Evolutionary conservation across 345 rosid genomes (phyloP), one percentile per base, ranked within the genome.

Genomic region (Ceriops tagal): DNA sequence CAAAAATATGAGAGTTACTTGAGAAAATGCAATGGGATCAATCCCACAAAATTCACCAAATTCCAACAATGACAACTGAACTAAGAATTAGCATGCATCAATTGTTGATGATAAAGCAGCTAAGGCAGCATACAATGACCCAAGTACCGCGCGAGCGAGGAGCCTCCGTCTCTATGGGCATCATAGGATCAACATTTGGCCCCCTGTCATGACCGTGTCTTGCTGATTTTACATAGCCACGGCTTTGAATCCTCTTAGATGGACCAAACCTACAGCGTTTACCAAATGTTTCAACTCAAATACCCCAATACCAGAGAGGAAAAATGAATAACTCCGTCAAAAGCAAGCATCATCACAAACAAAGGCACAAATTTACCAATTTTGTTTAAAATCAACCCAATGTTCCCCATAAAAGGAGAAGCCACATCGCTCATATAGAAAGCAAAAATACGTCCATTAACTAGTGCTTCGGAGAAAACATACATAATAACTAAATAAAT

Each of bases 171-270:
- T 84, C 84, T 20, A 53, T 49, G 43, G 62, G 64, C 31, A 75
- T 51, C 64, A 83, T 21, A 32, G 73, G 83, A 59, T 51, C 62
- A 73, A 13, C 71, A 61, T 32, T 22, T 46, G 59, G 75, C 68
- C 59, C 10, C 24, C 31, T 73, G 66, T 58, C 78, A 62, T 70
- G 27, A 67, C 63, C 31, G 28, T 72, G 67, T 59, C 82, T 75
- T 65, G 88, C 65, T 27, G 93, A 81, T 73, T 83, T 85, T 46
- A 73, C 43, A 81, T 77, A 87, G 79, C 77, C 77, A 70, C 73
- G 75, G 30, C 87, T 75, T 69, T 83, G 96, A 67, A 76, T 76
- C 68, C 81, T 74, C 71, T 75, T 82, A 10, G 76, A 72, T 31
- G 74, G 62, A 57, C 77, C 84, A 80, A 78, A 73, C 87, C 77